Base-by-base conservation (phyloP, 2,329 filamentous ascomycete species). In the Cordyceps farinosa region DNA sequence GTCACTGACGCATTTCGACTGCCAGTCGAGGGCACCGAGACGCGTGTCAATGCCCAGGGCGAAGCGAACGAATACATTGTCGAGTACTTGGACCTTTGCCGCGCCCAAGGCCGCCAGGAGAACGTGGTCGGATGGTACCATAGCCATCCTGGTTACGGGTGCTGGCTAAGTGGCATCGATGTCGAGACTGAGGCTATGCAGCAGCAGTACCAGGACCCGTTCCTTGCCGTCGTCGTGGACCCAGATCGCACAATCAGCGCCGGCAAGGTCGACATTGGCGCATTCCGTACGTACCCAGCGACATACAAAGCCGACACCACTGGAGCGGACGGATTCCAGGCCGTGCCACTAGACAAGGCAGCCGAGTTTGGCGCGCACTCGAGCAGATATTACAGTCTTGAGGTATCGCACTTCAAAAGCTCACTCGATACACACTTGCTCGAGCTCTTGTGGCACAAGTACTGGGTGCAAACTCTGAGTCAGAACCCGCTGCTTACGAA, bases 101-200 rank as follows among this genome's bases (percentile, higher is more conserved):
- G 94, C 64, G 87, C 93, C 72, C 90, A 80, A 84, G 92, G 74
- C 68, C 80, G 93, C 62, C 81, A 89, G 74, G 95, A 99, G 77
- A 98, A 99, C 74, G 90, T 91, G 0, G 90, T 99, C 17, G 95
- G 95, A 22, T 99, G 95, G 95, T 99, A 99, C 76, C 95, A 99
- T 78, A 94, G 89, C 69, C 95, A 99, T 74, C 95, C 95, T 0
- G 95, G 95, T 32, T 99, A 99, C 75, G 95, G 95, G 51, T 99
- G 95, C 82, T 99, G 95, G 95, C 84, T 99, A 32, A 93, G 89
- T 44, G 95, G 95, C 64, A 98, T 99, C 76, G 95, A 99, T 74
- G 95, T 99, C 59, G 84, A 84, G 61, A 99, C 95, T 3, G 90
- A 99, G 76, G 83, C 85, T 68, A 87, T 89, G 71, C 92, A 97